Conservation (phyloP, 495 filamentous ascomycete genomes). For the Aspergillus indologenus region DNA sequence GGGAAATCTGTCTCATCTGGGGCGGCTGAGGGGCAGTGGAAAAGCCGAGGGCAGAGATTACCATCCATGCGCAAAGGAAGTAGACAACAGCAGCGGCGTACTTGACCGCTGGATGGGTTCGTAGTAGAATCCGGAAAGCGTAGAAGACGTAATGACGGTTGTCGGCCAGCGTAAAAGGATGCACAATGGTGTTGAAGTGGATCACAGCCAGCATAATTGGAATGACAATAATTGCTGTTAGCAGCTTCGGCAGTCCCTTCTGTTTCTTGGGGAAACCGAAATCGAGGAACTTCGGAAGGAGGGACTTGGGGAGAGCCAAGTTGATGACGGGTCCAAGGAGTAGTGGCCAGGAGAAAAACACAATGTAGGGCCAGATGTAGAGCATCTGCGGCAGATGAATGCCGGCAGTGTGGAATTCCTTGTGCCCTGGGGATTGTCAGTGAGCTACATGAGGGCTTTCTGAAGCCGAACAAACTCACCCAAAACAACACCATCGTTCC, state of each 20-base stretch:
- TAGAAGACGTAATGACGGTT: slow-evolving; percentile 98
- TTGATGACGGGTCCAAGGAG: slow-evolving; percentile 53
- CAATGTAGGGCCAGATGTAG: slow-evolving; percentile 86
- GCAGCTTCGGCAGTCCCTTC: slow-evolving; percentile 34
- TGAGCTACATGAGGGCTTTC: slow-evolving; percentile 8
- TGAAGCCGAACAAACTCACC: slow-evolving; percentile 46
- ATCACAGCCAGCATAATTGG: slow-evolving; percentile 55
- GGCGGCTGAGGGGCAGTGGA: slow-evolving; percentile 29
- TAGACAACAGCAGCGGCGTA: slow-evolving; percentile 67
- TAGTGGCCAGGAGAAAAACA: slow-evolving; percentile 85
- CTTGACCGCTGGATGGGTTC: slow-evolving; percentile 56
- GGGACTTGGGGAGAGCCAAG: slow-evolving; percentile 31
- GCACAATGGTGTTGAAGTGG: slow-evolving; percentile 84
- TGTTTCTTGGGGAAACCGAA: slow-evolving; percentile 37
- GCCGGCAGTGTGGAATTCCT: slow-evolving; percentile 86
- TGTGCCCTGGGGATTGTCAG: slow-evolving; percentile 61
- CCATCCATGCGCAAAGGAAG: slow-evolving; percentile 57
- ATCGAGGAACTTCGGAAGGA: slow-evolving; percentile 38
- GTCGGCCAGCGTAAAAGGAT: slow-evolving; percentile 94
- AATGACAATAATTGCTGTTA: slow-evolving; percentile 37
- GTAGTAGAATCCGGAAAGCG: slow-evolving; percentile 80
- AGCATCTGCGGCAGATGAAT: slow-evolving; percentile 90
- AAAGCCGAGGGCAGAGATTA: slow-evolving; percentile 54
- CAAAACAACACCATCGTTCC: slow-evolving; percentile 89
- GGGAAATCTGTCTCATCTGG: slow-evolving; percentile 11